Conservation (phyloP, 345 rosid genomes). For the Excoecaria cochinchinensis region DNA sequence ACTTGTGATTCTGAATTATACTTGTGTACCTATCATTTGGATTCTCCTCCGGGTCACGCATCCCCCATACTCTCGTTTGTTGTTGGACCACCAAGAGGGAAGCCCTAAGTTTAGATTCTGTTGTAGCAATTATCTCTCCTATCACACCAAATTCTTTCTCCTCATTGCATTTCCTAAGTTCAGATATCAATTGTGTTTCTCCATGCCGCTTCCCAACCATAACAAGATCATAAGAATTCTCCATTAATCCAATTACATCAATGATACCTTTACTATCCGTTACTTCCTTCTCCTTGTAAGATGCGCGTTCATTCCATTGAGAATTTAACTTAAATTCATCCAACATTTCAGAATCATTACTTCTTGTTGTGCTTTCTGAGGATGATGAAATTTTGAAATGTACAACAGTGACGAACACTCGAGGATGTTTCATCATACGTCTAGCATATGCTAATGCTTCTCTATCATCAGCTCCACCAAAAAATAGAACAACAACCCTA, state of each 20-base stretch:
- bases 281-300: constrained; percentile 14
- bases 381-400: neutral
- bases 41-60: constrained; percentile 34
- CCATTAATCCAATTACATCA: constrained; percentile 2
- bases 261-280: neutral
- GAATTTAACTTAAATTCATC: constrained; percentile 1
- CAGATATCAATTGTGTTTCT: constrained; percentile 13
- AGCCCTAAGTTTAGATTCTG: neutral
- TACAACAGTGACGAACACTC: constrained; percentile 9
- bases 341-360: constrained; percentile 10
- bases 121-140: constrained; percentile 14
- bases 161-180: neutral
- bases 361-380: constrained; percentile 5
- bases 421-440: constrained; percentile 12
- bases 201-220: constrained; percentile 25
- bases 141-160: constrained; percentile 8
- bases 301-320: neutral
- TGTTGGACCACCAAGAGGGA: constrained; percentile 25
- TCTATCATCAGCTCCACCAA: constrained; percentile 23
- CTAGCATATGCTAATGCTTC: constrained; percentile 19
- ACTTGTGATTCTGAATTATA: neutral
- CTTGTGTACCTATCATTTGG: constrained; percentile 17
- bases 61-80: constrained; percentile 37
- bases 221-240: constrained; percentile 17
- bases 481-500: constrained; percentile 7